Percentiles rank a stretch among this genome's conserved stretches.
These are phyloP conservation scores for Debaryomyces subglobosus DNA, from an alignment of 1,139 yeast genomes.

Conservation along the genomic window DNA sequence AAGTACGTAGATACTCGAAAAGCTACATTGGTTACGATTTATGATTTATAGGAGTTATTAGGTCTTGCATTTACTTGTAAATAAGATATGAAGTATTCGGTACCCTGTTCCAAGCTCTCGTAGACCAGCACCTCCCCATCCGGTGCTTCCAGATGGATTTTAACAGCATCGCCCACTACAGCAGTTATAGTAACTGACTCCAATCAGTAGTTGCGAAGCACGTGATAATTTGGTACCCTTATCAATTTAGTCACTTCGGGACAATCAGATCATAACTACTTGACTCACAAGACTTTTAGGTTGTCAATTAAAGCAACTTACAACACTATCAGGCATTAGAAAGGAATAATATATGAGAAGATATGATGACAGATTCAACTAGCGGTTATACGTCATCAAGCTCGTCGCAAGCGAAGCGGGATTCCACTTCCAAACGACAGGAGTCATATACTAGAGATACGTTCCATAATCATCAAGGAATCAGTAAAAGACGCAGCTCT, in stretches of 20 bases:
- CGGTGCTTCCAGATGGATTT: not conserved
- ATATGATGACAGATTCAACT: not conserved
- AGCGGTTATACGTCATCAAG: not conserved
- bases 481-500: constrained; percentile 33
- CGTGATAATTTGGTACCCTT: not conserved
- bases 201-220: not conserved
- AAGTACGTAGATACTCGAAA: not conserved
- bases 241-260: not conserved
- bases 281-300: not conserved
- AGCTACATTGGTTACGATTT: not conserved
- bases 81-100: not conserved
- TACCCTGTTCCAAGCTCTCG: not conserved
- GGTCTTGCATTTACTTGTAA: not conserved
- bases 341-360: not conserved
- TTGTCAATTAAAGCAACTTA: not conserved
- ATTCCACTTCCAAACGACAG: not conserved
- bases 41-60: constrained; percentile 3
- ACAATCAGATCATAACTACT: not conserved
- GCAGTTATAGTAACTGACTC: not conserved
- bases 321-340: not conserved
- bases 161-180: not conserved
- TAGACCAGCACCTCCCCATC: not conserved
- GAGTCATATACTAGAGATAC: not conserved
- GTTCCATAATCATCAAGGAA: not conserved
- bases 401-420: not conserved